Percentiles rank a stretch among this genome's conserved stretches.
Conservation (phyloP, 2,329 filamentous ascomycete species). For the Botrytis paeoniae region DNA sequence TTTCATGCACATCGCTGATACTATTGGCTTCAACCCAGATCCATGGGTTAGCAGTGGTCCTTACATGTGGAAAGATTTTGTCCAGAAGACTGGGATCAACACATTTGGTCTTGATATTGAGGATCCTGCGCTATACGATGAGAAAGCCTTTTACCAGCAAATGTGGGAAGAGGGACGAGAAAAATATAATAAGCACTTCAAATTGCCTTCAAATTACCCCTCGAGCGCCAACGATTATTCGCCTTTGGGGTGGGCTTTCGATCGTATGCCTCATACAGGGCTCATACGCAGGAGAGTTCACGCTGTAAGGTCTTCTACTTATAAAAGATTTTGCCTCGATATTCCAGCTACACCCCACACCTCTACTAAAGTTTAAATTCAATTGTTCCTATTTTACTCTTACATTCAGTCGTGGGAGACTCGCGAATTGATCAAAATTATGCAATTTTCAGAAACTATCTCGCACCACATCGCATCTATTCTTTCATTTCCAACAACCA, state of each 20-base stretch:
- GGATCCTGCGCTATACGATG: conserved; percentile 1
- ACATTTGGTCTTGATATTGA: not conserved
- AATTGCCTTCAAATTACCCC: rapidly evolving
- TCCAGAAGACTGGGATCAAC: conserved; percentile 1
- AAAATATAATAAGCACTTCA: not conserved
- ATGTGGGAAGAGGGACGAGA: not conserved
- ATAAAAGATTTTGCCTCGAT: not conserved
- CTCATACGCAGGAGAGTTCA: not conserved
- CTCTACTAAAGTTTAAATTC: not conserved
- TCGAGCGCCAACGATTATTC: not conserved
- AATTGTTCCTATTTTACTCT: not conserved
- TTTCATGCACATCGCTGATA: not conserved
- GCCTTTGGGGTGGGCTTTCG: not conserved
- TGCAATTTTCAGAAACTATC: not conserved
- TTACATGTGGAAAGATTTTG: conserved; percentile 12
- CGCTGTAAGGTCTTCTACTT: not conserved
- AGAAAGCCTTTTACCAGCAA: not conserved
- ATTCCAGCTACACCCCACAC: not conserved
- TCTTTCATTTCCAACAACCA: not conserved
- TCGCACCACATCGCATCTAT: not conserved
- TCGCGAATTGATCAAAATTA: not conserved
- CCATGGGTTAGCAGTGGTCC: conserved; percentile 8
- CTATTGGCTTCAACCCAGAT: not conserved
- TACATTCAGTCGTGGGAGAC: no score
- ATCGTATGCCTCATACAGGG: not conserved